Conservation (phyloP, 495 filamentous ascomycete species). For the Astrocystis sublimbata region DNA sequence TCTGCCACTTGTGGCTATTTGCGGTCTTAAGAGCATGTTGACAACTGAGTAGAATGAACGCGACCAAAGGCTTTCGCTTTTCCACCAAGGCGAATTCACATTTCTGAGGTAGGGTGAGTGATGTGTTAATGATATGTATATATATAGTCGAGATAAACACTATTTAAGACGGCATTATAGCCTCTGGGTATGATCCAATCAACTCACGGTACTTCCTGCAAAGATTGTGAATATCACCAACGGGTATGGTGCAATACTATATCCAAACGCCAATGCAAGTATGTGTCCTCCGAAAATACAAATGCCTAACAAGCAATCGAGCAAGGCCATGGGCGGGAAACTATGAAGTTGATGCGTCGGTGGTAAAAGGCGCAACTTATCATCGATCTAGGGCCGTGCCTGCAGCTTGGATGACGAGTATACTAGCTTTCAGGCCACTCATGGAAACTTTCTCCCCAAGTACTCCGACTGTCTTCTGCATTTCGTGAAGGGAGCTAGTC, state of each 20-base stretch:
- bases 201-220: background rate
- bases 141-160: background rate
- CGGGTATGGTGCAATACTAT: background rate
- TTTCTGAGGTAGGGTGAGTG: background rate
- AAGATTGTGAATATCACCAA: background rate
- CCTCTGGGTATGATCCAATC: background rate
- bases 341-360: background rate
- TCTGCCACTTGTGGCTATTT: too few species aligned
- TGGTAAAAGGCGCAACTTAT: background rate
- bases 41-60: too few species aligned
- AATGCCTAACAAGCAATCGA: background rate
- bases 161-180: background rate
- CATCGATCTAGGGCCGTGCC: conserved; percentile 27
- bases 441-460: conserved; percentile 65
- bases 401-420: conserved; percentile 76
- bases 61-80: too few species aligned
- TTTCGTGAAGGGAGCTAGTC: conserved; percentile 45
- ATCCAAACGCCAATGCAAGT: background rate
- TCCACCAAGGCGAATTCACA: too few species aligned
- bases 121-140: background rate
- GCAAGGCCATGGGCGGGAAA: background rate
- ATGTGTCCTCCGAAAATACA: background rate
- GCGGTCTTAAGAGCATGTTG: too few species aligned
- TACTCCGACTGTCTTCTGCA: conserved; percentile 64
- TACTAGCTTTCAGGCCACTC: conserved; percentile 63